Percentiles rank a stretch among this genome's conserved stretches.
These are phyloP conservation scores for Aeschynomene evenia DNA, from an alignment of 306 rosid genomes.

Conservation along the genomic window DNA sequence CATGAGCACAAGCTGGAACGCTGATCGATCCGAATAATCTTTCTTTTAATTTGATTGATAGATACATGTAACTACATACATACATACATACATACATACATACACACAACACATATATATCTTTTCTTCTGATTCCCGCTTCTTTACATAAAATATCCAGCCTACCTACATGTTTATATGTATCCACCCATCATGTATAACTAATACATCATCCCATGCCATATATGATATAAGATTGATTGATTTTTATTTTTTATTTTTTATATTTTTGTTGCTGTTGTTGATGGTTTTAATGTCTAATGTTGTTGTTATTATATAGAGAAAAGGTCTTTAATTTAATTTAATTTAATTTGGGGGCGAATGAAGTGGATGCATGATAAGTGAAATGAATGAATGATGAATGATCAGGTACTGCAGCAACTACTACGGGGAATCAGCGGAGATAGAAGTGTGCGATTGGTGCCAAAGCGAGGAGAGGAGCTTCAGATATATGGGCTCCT, in stretches of 20 bases:
- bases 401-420: constrained; percentile 84
- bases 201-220: too few relatives aligned
- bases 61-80: constrained; percentile 12
- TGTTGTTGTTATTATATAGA: too few relatives aligned
- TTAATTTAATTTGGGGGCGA: constrained; percentile 14
- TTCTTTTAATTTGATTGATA: constrained; percentile 21
- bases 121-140: constrained; percentile 9
- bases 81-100: too few relatives aligned
- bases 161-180: not conserved
- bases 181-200: not conserved
- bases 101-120: too few relatives aligned
- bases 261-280: too few relatives aligned
- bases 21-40: too few relatives aligned
- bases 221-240: too few relatives aligned
- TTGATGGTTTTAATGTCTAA: too few relatives aligned
- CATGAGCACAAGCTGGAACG: not conserved
- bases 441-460: constrained; percentile 80
- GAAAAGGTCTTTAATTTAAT: too few relatives aligned
- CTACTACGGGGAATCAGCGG: constrained; percentile 58
- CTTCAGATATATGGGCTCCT: constrained; percentile 44
- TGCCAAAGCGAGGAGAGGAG: constrained; percentile 65
- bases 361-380: too few relatives aligned
- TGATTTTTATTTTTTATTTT: too few relatives aligned
- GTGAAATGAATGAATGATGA: too few relatives aligned
- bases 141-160: not conserved